Percentiles rank a stretch among this genome's conserved stretches.
Conservation (phyloP, 805 yeast genomes). For the Wickerhamiella musiphila region DNA sequence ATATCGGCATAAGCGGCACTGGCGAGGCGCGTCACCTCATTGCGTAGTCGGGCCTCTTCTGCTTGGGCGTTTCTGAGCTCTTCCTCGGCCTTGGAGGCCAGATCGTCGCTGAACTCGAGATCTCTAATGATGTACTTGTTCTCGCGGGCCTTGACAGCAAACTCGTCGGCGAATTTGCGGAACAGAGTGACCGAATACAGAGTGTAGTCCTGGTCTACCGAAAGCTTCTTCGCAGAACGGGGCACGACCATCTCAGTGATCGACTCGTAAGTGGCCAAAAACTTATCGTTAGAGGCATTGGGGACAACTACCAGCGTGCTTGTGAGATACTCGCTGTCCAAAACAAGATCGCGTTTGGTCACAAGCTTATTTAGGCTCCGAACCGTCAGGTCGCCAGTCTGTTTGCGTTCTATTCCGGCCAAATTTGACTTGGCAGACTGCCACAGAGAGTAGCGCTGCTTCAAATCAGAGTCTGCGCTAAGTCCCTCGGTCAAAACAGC, state of each 20-base stretch:
- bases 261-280: constrained; percentile 57
- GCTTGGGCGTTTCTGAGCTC: constrained; percentile 65
- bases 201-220: constrained; percentile 55
- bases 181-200: constrained; percentile 71
- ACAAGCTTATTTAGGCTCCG: constrained; percentile 83
- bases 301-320: constrained; percentile 87
- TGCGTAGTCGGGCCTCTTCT: constrained; percentile 48
- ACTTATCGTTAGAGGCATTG: constrained; percentile 38
- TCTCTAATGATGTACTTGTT: constrained; percentile 86
- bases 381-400: constrained; percentile 83
- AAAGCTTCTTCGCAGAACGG: constrained; percentile 56
- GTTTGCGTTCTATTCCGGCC: constrained; percentile 79
- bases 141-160: constrained; percentile 58
- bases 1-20: constrained; percentile 83
- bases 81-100: constrained; percentile 48
- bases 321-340: constrained; percentile 69
- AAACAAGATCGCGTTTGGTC: constrained; percentile 62
- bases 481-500: constrained; percentile 59
- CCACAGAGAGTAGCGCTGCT: constrained; percentile 55
- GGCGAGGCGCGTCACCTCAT: constrained; percentile 67
- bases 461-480: constrained; percentile 71
- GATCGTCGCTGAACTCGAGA: constrained; percentile 66
- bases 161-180: constrained; percentile 60
- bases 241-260: constrained; percentile 76
- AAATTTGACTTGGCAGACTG: constrained; percentile 69